A percentile compares a stretch with the other conserved stretches of the same genome.
phyloP scores from a whole-genome alignment of 371 early-diverging fungal genomes.

The Mucor velutinosus region DNA sequence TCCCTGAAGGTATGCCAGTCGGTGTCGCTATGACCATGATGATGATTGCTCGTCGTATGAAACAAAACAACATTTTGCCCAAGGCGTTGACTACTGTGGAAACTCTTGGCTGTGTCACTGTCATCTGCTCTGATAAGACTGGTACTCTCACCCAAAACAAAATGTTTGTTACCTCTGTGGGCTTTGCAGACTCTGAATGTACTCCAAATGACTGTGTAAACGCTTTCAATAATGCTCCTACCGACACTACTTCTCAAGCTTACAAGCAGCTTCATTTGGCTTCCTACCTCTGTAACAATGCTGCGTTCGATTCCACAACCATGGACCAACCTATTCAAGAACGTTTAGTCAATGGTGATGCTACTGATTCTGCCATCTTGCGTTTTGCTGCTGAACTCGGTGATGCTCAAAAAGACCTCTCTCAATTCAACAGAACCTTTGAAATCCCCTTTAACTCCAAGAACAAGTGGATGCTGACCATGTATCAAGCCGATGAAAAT shows the following conservation, averaged over 20 bases:
- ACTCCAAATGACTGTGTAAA: conserved; percentile 26
- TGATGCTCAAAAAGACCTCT: conserved; percentile 28
- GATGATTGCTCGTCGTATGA: conserved; percentile 60
- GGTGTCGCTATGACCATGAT: conserved; percentile 51
- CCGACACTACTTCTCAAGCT: conserved; percentile 15
- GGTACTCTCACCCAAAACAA: conserved; percentile 68
- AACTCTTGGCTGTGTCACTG: conserved; percentile 67
- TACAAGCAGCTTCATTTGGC: conserved; percentile 48
- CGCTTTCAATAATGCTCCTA: conserved; percentile 10
- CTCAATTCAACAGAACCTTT: conserved; percentile 16
- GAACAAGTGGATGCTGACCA: conserved; percentile 65
- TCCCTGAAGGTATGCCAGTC: conserved; percentile 65
- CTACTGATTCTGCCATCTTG: conserved; percentile 77
- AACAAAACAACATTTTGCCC: conserved; percentile 50
- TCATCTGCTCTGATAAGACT: conserved; percentile 71
- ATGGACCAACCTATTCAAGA: conserved; percentile 45
- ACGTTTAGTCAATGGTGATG: conserved; percentile 64
- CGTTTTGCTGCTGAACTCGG: conserved; percentile 48
- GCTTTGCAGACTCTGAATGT: conserved; percentile 41
- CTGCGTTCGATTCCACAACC: conserved; percentile 53
- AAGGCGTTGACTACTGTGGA: conserved; percentile 68
- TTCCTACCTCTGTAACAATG: conserved; percentile 64
- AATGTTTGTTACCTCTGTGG: conserved; percentile 56
- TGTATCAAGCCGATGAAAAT: conserved; percentile 43
- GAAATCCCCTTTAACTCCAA: conserved; percentile 70